phyloP scores from a whole-genome alignment of 2,329 filamentous ascomycete species.

The Calonectria naviculata region DNA sequence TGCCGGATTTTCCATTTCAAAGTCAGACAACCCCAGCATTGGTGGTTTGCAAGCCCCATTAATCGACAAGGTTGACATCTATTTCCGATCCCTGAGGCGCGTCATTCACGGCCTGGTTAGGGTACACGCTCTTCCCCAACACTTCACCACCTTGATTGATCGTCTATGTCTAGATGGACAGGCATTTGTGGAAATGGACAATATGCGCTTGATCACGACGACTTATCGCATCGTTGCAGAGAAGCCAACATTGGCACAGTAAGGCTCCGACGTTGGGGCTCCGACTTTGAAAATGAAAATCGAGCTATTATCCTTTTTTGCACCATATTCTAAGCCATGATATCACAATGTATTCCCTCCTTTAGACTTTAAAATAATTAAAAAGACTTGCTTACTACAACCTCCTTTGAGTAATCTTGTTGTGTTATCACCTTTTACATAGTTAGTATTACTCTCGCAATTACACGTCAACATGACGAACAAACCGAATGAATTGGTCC shows the following conservation, averaged over 20 bases:
- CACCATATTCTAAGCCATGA: not conserved
- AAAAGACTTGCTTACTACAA: too few species aligned
- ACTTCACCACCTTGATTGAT: conserved; percentile 19
- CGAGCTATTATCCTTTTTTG: too few species aligned
- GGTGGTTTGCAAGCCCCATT: conserved; percentile 9
- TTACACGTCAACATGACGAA: too few species aligned
- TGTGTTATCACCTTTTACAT: too few species aligned
- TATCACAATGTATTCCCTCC: too few species aligned
- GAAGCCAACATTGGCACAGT: not conserved
- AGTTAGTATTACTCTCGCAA: too few species aligned
- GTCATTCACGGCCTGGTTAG: conserved; percentile 12
- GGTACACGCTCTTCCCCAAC: not conserved
- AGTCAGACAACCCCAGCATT: conserved; percentile 20
- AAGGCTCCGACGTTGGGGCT: not conserved
- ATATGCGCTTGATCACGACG: conserved; percentile 21
- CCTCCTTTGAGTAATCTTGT: too few species aligned
- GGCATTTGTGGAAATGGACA: conserved; percentile 23
- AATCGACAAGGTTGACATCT: conserved; percentile 23
- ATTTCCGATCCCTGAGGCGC: conserved; percentile 13
- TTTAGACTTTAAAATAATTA: too few species aligned
- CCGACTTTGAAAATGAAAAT: too few species aligned
- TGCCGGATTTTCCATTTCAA: conserved; percentile 3
- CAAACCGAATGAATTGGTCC: too few species aligned
- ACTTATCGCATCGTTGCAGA: conserved; percentile 16
- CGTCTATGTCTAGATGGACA: conserved; percentile 15